Evolutionary conservation across 1,284 basidiomycete genomes (phyloP).

Genomic region (Ustilago cynodontis): DNA sequence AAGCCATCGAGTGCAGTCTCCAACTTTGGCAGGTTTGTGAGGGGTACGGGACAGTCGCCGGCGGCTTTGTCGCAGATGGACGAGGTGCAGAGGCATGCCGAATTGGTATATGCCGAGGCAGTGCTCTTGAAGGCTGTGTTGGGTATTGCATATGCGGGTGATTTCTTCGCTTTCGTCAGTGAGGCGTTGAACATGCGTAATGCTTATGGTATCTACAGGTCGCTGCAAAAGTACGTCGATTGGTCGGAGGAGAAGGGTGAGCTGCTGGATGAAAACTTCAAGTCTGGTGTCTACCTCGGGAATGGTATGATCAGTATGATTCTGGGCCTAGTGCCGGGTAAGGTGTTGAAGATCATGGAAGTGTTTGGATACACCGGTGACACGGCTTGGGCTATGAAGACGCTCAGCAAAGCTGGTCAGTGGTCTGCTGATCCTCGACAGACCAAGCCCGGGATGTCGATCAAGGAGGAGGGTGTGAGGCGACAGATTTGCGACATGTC

Average conservation of each 20-base stretch:
- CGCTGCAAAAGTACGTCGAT: conserved; percentile 66
- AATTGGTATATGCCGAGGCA: conserved; percentile 67
- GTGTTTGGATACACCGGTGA: conserved; percentile 69
- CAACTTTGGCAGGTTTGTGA: conserved; percentile 65
- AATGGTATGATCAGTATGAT: conserved; percentile 68
- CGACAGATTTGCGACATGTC: conserved; percentile 66
- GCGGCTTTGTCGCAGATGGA: conserved; percentile 60
- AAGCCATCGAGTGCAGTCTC: conserved; percentile 58
- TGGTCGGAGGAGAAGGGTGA: conserved; percentile 58
- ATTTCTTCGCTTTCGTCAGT: conserved; percentile 66
- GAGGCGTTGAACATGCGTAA: conserved; percentile 69
- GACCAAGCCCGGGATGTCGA: conserved; percentile 46
- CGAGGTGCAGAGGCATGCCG: conserved; percentile 66
- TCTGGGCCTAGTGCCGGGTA: conserved; percentile 66
- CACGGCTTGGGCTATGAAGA: conserved; percentile 58
- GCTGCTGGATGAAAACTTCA: conserved; percentile 65
- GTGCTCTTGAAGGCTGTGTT: conserved; percentile 66
- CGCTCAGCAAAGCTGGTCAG: conserved; percentile 58
- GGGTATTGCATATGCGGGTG: conserved; percentile 68
- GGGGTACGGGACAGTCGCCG: conserved; percentile 64
- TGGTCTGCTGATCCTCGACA: conserved; percentile 53
- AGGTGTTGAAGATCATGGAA: conserved; percentile 69
- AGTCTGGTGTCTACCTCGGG: conserved; percentile 67
- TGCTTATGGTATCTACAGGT: conserved; percentile 68
- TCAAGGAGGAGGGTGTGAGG: conserved; percentile 56